These are phyloP conservation scores for Sungouiella thailandica DNA, from an alignment of 805 yeast species.

Conservation along the genomic window DNA sequence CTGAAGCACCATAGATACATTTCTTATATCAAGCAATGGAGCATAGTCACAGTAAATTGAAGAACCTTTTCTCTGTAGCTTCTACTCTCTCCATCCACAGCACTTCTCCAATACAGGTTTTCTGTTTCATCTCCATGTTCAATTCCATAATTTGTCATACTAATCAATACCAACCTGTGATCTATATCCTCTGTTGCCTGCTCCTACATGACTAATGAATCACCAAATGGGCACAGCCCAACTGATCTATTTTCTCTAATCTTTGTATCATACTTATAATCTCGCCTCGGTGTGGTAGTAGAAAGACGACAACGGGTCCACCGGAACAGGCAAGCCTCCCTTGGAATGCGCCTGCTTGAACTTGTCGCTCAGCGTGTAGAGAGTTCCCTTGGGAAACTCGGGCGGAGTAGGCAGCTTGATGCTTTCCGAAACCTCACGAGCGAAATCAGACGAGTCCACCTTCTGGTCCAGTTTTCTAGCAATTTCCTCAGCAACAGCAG, in stretches of 20 bases:
- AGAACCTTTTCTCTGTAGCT: too few relatives aligned
- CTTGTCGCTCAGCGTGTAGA: conserved; percentile 41
- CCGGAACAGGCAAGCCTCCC: conserved; percentile 63
- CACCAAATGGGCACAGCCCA: conserved; percentile 12
- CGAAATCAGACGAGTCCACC: conserved; percentile 6
- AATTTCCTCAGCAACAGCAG: conserved; percentile 16
- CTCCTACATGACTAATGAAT: neutral
- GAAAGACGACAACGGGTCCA: conserved; percentile 20
- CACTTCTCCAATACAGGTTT: too few relatives aligned
- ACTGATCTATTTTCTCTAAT: too few relatives aligned
- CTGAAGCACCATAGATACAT: too few relatives aligned
- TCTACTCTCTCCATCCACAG: too few relatives aligned
- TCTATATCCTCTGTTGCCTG: neutral
- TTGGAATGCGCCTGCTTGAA: conserved; percentile 52
- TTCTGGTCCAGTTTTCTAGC: neutral
- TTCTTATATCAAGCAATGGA: too few relatives aligned
- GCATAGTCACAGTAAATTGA: too few relatives aligned
- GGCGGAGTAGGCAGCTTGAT: conserved; percentile 26
- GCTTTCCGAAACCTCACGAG: conserved; percentile 9
- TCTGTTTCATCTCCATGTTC: too few relatives aligned
- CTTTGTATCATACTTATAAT: conserved; percentile 10
- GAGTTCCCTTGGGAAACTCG: conserved; percentile 46
- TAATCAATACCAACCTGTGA: neutral
- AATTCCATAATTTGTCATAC: neutral
- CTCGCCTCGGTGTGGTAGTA: conserved; percentile 18